phyloP scores from a whole-genome alignment of 116 monocot genomes.

The Trichopus zeylanicus region DNA sequence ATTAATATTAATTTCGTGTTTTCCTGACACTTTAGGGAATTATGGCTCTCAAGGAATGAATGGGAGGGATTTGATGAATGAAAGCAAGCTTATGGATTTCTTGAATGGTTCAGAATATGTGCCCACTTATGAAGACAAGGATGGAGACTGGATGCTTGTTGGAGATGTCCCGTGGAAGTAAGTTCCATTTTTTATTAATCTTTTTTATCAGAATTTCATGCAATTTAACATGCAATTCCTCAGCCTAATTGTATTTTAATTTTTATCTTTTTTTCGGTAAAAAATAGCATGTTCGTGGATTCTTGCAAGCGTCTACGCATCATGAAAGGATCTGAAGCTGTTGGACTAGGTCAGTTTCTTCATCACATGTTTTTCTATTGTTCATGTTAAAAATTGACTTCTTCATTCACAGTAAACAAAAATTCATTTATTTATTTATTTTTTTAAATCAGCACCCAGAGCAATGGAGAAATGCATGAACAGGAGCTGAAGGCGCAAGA shows the following conservation, averaged over 20 bases:
- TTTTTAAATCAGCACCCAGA: slow-evolving; percentile 76
- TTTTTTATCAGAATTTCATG: too few relatives aligned
- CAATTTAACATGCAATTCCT: too few relatives aligned
- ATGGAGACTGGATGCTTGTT: slow-evolving; percentile 57
- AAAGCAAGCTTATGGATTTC: slow-evolving; percentile 40
- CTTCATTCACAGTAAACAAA: not conserved
- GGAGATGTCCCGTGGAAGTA: slow-evolving; percentile 49
- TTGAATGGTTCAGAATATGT: slow-evolving; percentile 41
- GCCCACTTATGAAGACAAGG: slow-evolving; percentile 47
- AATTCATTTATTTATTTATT: too few relatives aligned
- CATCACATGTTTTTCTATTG: too few relatives aligned
- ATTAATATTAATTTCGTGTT: too few relatives aligned
- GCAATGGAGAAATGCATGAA: slow-evolving; percentile 88
- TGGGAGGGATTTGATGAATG: slow-evolving; percentile 36
- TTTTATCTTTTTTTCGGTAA: not conserved
- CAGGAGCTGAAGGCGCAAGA: slow-evolving; percentile 36
- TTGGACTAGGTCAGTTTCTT: slow-evolving; percentile 38
- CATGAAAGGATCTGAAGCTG: slow-evolving; percentile 53
- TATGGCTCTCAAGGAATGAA: slow-evolving; percentile 34
- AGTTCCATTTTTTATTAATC: too few relatives aligned
- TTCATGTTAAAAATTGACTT: too few relatives aligned
- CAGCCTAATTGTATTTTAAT: too few relatives aligned
- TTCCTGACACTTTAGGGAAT: slow-evolving; percentile 8
- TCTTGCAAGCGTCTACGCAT: slow-evolving; percentile 48
- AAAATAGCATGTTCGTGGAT: slow-evolving; percentile 41